Percentiles rank a stretch among this genome's conserved stretches.
phyloP scores from a whole-genome alignment of 805 yeast genomes.

The Saccharomycopsis schoenii region DNA sequence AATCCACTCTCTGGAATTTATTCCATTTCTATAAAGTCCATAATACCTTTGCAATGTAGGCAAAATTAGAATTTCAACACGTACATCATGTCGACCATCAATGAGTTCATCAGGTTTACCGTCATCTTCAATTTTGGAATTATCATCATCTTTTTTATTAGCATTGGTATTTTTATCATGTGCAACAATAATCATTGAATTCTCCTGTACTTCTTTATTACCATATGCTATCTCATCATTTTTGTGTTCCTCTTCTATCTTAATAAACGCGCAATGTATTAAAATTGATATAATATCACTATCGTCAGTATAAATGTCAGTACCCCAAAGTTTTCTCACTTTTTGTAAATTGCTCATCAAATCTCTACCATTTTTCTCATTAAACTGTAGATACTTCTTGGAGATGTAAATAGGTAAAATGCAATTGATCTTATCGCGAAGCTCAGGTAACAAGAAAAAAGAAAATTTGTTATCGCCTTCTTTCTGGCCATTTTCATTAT shows the following conservation, averaged over 20 bases:
- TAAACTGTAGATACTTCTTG: slow-evolving; percentile 19
- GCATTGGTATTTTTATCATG: neutral
- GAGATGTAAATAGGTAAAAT: slow-evolving; percentile 25
- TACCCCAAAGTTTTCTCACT: slow-evolving; percentile 59
- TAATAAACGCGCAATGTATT: slow-evolving; percentile 62
- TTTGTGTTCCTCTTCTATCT: slow-evolving; percentile 24
- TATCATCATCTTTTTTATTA: slow-evolving; percentile 18
- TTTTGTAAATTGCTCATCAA: neutral
- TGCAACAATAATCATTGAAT: neutral
- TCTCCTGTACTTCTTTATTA: slow-evolving; percentile 23
- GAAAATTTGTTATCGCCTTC: slow-evolving; percentile 14
- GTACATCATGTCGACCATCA: slow-evolving; percentile 27
- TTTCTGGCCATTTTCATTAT: neutral
- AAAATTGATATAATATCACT: slow-evolving; percentile 71
- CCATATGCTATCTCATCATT: neutral
- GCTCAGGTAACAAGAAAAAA: slow-evolving; percentile 24
- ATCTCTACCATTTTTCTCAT: neutral
- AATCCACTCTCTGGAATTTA: slow-evolving; percentile 70
- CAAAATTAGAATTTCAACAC: slow-evolving; percentile 36
- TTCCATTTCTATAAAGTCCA: slow-evolving; percentile 58
- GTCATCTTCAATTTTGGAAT: slow-evolving; percentile 19
- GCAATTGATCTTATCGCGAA: slow-evolving; percentile 34
- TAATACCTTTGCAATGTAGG: slow-evolving; percentile 59
- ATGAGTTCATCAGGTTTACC: slow-evolving; percentile 34
- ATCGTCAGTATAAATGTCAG: slow-evolving; percentile 89